Percentiles rank a stretch among this genome's conserved stretches.
Conservation (phyloP, 306 rosid species). For the Trichosanthes cucumerina region DNA sequence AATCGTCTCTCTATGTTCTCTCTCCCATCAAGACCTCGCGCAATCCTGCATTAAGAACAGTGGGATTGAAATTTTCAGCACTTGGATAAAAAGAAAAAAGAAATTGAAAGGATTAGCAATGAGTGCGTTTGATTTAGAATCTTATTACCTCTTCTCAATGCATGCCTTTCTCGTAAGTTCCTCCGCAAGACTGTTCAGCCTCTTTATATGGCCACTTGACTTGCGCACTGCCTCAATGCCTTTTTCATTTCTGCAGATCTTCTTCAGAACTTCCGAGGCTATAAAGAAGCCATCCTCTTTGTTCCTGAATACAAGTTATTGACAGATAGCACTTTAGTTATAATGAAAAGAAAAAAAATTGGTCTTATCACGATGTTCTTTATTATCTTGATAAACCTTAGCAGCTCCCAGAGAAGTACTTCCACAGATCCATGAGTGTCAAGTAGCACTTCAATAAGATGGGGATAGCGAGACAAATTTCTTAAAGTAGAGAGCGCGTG, state of each 20-base stretch:
- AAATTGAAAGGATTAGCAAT: not conserved
- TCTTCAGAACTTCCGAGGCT: slow-evolving; percentile 63
- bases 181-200: slow-evolving; percentile 62
- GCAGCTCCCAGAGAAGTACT: slow-evolving; percentile 46
- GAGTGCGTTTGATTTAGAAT: not conserved
- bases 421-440: slow-evolving; percentile 41
- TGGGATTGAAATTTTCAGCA: not conserved
- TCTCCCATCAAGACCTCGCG: slow-evolving; percentile 24
- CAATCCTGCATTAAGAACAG: slow-evolving; percentile 37
- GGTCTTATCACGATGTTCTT: not conserved
- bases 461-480: slow-evolving; percentile 74
- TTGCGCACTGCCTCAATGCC: slow-evolving; percentile 51
- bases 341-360: not conserved
- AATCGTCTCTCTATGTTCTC: slow-evolving; percentile 52
- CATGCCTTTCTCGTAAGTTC: slow-evolving; percentile 44
- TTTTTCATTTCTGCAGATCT: slow-evolving; percentile 39
- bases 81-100: not conserved
- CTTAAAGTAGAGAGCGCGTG: slow-evolving; percentile 74
- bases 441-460: slow-evolving; percentile 50
- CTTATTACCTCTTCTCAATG: slow-evolving; percentile 52
- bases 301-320: slow-evolving; percentile 42
- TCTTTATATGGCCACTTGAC: slow-evolving; percentile 48
- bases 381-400: slow-evolving; percentile 34
- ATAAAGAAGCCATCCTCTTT: slow-evolving; percentile 74
- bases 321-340: not conserved